A percentile compares a stretch with the other conserved stretches of the same genome.
Conservation (phyloP, 2,329 filamentous ascomycete species). For the Trichoderma sp. region DNA sequence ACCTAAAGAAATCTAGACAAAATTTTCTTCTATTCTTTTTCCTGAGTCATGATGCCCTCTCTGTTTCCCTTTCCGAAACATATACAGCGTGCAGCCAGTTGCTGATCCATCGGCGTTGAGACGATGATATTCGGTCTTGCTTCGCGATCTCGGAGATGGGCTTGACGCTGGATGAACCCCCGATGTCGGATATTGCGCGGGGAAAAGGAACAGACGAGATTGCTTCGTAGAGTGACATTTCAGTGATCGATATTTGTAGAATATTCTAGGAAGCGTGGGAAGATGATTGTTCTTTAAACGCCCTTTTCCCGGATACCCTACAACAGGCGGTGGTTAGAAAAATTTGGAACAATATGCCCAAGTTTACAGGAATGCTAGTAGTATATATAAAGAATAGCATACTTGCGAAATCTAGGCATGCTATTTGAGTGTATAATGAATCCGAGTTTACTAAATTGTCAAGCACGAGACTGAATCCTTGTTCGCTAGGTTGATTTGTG, state of each 20-base stretch:
- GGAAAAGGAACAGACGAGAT: neutral
- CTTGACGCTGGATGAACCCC: neutral
- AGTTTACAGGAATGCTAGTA: neutral
- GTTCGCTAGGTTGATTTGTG: neutral
- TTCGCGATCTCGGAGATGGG: constrained; percentile 5
- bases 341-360: neutral
- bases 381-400: neutral
- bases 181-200: neutral
- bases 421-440: neutral
- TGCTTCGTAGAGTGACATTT: neutral
- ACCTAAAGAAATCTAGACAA: neutral
- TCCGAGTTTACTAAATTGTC: neutral
- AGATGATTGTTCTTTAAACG: neutral
- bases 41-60: neutral
- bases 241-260: neutral
- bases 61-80: neutral
- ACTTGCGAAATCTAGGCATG: neutral
- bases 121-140: constrained; percentile 1
- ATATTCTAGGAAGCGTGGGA: neutral
- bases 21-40: neutral
- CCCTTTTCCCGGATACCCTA: neutral
- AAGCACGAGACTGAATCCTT: neutral
- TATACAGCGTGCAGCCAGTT: neutral
- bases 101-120: neutral
- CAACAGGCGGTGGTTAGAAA: neutral